Base-by-base conservation (phyloP, 345 rosid species). In the Camelina sativa region DNA sequence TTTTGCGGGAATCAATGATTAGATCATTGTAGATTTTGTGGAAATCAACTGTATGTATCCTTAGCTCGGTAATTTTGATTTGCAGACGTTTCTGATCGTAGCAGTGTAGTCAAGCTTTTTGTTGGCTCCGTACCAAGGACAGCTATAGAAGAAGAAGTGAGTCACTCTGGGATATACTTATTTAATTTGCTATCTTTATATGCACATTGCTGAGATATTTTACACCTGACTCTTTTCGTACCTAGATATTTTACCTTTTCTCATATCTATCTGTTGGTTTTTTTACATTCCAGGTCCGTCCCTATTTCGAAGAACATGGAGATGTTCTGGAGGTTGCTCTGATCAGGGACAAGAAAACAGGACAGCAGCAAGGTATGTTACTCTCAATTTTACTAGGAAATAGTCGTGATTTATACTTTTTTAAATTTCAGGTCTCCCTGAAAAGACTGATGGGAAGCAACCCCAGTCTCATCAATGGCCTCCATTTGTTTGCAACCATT, bases 71-170 rank as follows among this genome's bases (percentile, higher is more conserved):
- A 9, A 76, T 62, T 28, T 19, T 58, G 38, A 65, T 58, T 72
- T 64, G 68, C 68, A 77, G 81, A 77, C 15, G 32, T 23, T 8
- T 65, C 73, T 65, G 81, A 72, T 77, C 80, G 84, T 52, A 83
- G 84, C 54, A 82, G 78, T 71, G 72, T 86, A 71, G 96, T 97
- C 65, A 95, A 95, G 83, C 97, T 92, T 71, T 95, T 95, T 86
- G 94, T 95, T 76, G 99, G 99, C 57, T 95, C 99, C 6, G 98
- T 95, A 78, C 99, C 99, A 23, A 86, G 91, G 84, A 86, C 94
- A 62, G 88, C 88, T 32, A 67, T 72, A 23, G 99, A 95, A 76
- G 86, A 87, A 65, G 98, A 95, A 78, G 99, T 95, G 82, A 90
- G 94, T 84, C 57, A 17, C 35, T 30, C 46, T 65, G 46, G 13